Conservation (phyloP, 768 basidiomycete genomes). For the Suillus occidentalis region DNA sequence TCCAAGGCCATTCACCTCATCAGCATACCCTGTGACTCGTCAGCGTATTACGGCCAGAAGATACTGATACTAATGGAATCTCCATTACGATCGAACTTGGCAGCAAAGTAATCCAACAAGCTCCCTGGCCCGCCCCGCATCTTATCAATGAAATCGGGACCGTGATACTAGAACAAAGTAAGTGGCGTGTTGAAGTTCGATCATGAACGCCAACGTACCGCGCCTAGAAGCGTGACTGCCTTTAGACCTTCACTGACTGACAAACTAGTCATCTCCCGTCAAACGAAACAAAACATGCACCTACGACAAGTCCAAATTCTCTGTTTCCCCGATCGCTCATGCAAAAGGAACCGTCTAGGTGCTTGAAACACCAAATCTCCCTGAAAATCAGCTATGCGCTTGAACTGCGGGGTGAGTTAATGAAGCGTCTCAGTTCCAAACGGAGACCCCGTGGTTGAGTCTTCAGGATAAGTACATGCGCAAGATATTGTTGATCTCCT, state of each 20-base stretch:
- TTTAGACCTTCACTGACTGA: neutral
- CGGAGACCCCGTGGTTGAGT: constrained; percentile 16
- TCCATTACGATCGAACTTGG: neutral
- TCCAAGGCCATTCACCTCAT: neutral
- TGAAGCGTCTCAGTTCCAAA: constrained; percentile 23
- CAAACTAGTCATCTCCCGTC: neutral
- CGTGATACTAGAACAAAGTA: neutral
- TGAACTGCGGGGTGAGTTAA: constrained; percentile 35
- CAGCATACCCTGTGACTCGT: neutral
- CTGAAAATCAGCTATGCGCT: constrained; percentile 37
- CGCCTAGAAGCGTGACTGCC: neutral
- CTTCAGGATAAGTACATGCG: neutral
- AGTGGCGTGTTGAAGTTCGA: neutral
- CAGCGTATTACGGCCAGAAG: neutral
- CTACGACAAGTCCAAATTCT: constrained; percentile 35
- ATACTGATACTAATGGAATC: neutral
- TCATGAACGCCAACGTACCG: neutral
- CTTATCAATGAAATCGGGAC: neutral
- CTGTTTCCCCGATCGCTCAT: constrained; percentile 32
- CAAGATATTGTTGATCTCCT: neutral
- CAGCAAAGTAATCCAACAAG: neutral
- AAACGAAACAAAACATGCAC: constrained; percentile 10
- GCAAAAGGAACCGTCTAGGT: constrained; percentile 36
- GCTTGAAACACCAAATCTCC: constrained; percentile 38
- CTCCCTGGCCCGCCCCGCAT: neutral